Evolutionary conservation across 495 filamentous ascomycete species (phyloP).

Genomic region (Hyaloscypha variabilis): DNA sequence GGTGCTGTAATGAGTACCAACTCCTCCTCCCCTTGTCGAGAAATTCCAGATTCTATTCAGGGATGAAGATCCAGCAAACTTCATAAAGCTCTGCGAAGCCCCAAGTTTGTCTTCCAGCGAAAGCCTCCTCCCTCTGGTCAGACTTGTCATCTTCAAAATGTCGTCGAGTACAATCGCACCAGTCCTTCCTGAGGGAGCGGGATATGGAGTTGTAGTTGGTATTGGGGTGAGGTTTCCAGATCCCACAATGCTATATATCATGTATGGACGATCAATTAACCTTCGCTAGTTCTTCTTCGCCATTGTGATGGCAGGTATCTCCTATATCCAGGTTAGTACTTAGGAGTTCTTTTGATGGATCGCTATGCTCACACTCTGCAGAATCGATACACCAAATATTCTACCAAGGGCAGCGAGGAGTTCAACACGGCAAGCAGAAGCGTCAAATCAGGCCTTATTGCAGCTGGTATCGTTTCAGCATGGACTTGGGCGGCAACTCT

Average conservation of each 20-base stretch:
- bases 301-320: slow-evolving; percentile 14
- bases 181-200: slow-evolving; percentile 33
- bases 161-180: background rate
- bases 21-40: background rate
- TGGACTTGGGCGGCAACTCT: slow-evolving; percentile 52
- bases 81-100: background rate
- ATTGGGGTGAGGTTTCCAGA: slow-evolving; percentile 36
- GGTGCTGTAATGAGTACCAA: background rate
- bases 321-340: background rate
- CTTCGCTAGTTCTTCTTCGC: slow-evolving; percentile 25
- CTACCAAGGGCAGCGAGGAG: slow-evolving; percentile 47
- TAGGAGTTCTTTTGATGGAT: background rate
- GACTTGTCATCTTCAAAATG: background rate
- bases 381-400: slow-evolving; percentile 51
- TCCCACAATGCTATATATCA: background rate
- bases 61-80: background rate
- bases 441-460: slow-evolving; percentile 52
- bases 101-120: background rate
- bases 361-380: slow-evolving; percentile 48
- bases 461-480: slow-evolving; percentile 48
- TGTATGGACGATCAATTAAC: background rate
- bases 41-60: background rate
- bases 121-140: background rate
- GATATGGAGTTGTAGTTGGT: slow-evolving; percentile 53
- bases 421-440: slow-evolving; percentile 53